Conservation (phyloP, 164 flowering plant genomes). For the Paratinospora sagittata region DNA sequence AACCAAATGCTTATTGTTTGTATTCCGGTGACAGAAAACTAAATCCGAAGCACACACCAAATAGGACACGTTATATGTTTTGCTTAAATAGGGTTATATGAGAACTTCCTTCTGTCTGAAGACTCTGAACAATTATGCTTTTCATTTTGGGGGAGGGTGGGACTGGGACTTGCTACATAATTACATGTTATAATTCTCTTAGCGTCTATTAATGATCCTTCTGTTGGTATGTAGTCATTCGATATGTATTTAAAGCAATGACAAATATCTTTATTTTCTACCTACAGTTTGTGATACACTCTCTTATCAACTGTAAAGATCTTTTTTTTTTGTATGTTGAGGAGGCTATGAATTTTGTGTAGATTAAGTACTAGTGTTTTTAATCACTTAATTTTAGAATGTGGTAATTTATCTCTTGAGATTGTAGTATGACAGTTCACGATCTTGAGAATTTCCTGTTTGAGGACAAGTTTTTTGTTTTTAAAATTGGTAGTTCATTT, state of each 20-base stretch:
- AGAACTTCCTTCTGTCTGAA: neutral
- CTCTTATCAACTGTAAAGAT: neutral
- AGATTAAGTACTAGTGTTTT: too few species aligned
- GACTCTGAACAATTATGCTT: neutral
- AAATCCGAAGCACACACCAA: too few species aligned
- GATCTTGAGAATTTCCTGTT: too few species aligned
- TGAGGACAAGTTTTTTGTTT: neutral
- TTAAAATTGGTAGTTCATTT: neutral
- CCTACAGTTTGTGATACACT: neutral
- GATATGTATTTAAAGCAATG: neutral
- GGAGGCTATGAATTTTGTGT: too few species aligned
- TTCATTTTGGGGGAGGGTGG: neutral
- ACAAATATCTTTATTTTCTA: neutral
- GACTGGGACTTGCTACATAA: too few species aligned
- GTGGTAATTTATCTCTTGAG: too few species aligned
- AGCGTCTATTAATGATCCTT: neutral
- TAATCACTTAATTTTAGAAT: too few species aligned
- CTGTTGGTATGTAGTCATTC: neutral
- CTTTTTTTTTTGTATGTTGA: neutral
- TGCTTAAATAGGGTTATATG: neutral
- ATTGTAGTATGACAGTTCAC: too few species aligned
- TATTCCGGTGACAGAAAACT: too few species aligned
- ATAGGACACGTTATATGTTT: too few species aligned
- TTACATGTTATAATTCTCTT: neutral
- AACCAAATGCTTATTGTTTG: too few species aligned